Evolutionary conservation across 2,329 filamentous ascomycete species (phyloP).

Genomic region (Fusarium goolgardi): DNA sequence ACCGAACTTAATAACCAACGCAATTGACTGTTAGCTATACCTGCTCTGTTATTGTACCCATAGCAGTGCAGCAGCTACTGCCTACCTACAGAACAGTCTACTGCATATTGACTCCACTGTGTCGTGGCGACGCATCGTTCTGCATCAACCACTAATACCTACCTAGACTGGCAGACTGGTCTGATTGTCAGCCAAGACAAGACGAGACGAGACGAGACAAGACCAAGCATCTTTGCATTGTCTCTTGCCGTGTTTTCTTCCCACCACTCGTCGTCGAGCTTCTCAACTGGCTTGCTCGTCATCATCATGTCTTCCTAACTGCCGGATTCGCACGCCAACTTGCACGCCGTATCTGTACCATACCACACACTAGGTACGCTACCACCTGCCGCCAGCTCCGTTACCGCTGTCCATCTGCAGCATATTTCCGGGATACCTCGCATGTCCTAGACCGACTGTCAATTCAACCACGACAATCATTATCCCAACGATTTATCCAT

Average conservation of each 20-base stretch:
- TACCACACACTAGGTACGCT: conserved; percentile 3
- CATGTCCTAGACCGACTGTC: conserved; percentile 39
- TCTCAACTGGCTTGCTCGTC: conserved; percentile 27
- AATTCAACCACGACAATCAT: conserved; percentile 34
- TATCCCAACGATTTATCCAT: conserved; percentile 37
- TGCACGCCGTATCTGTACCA: conserved; percentile 26
- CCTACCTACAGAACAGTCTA: conserved; percentile 13
- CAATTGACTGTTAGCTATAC: conserved; percentile 18
- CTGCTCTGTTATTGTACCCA: neutral
- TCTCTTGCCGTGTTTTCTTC: neutral
- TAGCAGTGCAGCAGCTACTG: neutral
- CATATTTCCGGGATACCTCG: conserved; percentile 33
- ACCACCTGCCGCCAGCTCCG: conserved; percentile 9
- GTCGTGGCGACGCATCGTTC: conserved; percentile 42
- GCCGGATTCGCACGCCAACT: conserved; percentile 12
- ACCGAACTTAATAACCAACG: conserved; percentile 22
- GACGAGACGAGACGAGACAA: conserved; percentile 16
- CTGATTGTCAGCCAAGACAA: conserved; percentile 10
- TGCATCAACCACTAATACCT: conserved; percentile 25
- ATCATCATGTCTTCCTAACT: conserved; percentile 30
- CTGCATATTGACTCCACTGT: conserved; percentile 43
- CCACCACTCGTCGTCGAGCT: conserved; percentile 11
- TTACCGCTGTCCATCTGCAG: conserved; percentile 33
- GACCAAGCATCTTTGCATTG: conserved; percentile 9
- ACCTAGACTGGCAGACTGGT: neutral